These are phyloP conservation scores for Globisporangium okanoganense DNA, from an alignment of 352 stramenopile genomes.

Conservation along the genomic window DNA sequence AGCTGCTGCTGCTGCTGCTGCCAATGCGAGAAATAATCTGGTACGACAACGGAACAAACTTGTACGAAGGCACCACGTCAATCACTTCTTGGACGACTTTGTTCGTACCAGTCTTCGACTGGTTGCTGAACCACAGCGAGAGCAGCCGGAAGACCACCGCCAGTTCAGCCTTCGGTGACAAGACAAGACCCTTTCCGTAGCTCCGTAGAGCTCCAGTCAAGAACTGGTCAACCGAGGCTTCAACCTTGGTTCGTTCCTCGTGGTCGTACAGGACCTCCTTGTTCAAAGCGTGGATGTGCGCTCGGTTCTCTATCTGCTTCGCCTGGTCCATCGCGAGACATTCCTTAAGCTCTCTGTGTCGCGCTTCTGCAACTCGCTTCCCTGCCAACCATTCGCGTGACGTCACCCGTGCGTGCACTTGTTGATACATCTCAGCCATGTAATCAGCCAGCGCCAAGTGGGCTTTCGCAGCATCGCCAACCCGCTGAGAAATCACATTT, in stretches of 20 bases:
- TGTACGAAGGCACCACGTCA: constrained; percentile 90
- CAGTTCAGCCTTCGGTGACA: constrained; percentile 70
- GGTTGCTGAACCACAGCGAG: constrained; percentile 94
- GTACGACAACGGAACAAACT: constrained; percentile 96
- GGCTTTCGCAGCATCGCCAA: constrained; percentile 60
- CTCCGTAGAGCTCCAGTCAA: constrained; percentile 85
- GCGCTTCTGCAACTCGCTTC: constrained; percentile 68
- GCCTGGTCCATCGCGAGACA: constrained; percentile 55
- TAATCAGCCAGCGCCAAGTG: constrained; percentile 89
- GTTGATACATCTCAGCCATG: constrained; percentile 90
- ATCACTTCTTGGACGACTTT: constrained; percentile 82
- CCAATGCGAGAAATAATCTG: constrained; percentile 97
- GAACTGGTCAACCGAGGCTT: constrained; percentile 85
- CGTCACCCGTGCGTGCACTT: constrained; percentile 77
- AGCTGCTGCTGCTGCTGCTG: constrained; percentile 13
- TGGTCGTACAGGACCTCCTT: constrained; percentile 89
- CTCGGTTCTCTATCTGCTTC: constrained; percentile 60
- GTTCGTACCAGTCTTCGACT: constrained; percentile 67
- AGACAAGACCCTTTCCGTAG: constrained; percentile 64
- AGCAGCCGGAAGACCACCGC: constrained; percentile 92
- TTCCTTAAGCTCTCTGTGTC: constrained; percentile 54
- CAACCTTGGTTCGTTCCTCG: constrained; percentile 81
- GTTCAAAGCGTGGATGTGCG: constrained; percentile 66
- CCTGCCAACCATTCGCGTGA: constrained; percentile 89
- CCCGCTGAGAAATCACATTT: constrained; percentile 28